A percentile compares a stretch with the other conserved stretches of the same genome.
Conservation (phyloP, 2,329 filamentous ascomycete genomes). For the Colletotrichum higginsianum region DNA sequence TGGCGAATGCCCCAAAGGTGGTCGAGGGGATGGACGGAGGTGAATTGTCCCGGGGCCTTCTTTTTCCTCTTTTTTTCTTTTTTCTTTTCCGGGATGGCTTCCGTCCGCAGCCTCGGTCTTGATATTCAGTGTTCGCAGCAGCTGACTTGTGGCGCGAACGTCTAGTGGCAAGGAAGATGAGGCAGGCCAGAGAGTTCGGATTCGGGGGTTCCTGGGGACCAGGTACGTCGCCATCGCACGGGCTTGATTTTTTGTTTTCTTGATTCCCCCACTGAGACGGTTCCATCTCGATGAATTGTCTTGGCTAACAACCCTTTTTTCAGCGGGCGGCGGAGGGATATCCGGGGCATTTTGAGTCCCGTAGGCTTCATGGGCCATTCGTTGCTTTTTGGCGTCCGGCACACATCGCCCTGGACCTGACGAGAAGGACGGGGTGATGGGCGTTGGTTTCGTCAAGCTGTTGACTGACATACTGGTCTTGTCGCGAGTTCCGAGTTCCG, state of each 20-base stretch:
- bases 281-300: not conserved
- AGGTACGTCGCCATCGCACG: not conserved
- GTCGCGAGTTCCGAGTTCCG: too few species aligned
- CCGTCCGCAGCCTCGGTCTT: too few species aligned
- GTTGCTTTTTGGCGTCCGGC: not conserved
- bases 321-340: not conserved
- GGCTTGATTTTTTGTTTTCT: not conserved
- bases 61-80: not conserved
- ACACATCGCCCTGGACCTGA: not conserved
- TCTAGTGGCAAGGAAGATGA: slow-evolving; percentile 10
- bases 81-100: too few species aligned
- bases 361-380: not conserved
- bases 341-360: not conserved
- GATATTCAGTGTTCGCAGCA: not conserved
- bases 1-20: slow-evolving; percentile 14
- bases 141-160: not conserved
- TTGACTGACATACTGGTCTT: too few species aligned
- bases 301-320: not conserved
- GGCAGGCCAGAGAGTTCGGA: slow-evolving; percentile 12
- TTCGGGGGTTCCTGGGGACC: not conserved
- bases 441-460: too few species aligned
- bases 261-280: not conserved
- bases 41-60: not conserved
- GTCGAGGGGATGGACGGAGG: slow-evolving; percentile 12
- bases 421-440: too few species aligned